These are phyloP conservation scores for Diplogelasinospora grovesii DNA, from an alignment of 495 filamentous ascomycete genomes.

Conservation along the genomic window DNA sequence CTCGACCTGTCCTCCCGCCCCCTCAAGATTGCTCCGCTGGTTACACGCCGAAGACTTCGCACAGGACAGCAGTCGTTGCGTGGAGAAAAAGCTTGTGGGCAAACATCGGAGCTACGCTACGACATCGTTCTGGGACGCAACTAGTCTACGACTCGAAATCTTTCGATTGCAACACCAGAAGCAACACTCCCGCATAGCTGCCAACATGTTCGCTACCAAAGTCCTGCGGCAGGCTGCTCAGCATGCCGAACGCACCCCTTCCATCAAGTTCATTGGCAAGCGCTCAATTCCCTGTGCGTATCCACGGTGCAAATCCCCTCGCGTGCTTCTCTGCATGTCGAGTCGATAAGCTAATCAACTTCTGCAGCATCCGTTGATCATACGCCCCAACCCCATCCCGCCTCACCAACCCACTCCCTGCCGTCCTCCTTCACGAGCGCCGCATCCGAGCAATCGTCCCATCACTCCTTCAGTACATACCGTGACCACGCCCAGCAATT, in stretches of 20 bases:
- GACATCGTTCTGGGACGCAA: background rate
- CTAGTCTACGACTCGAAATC: background rate
- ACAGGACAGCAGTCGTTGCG: conserved; percentile 23
- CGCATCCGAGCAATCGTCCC: conserved; percentile 53
- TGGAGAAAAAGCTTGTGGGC: conserved; percentile 16
- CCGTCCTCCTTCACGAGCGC: conserved; percentile 55
- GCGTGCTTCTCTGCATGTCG: background rate
- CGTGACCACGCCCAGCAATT: conserved; percentile 89
- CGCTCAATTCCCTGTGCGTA: conserved; percentile 70
- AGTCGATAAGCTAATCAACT: conserved; percentile 2
- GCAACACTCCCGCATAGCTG: background rate
- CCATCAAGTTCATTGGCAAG: conserved; percentile 92
- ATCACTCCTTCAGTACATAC: conserved; percentile 81
- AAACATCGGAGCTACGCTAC: background rate
- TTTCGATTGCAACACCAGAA: background rate
- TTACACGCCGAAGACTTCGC: background rate
- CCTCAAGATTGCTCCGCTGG: background rate
- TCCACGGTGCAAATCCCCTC: no score
- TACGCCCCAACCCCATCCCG: conserved; percentile 61
- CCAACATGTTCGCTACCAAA: conserved; percentile 57
- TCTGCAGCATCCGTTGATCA: conserved; percentile 67
- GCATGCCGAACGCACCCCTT: conserved; percentile 59
- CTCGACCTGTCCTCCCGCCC: conserved; percentile 23
- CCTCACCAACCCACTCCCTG: conserved; percentile 46
- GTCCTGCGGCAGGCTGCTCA: conserved; percentile 59